A percentile compares a stretch with the other conserved stretches of the same genome.
These are phyloP conservation scores for Blumeria hordei DNA, from an alignment of 2,329 filamentous ascomycete species.

Conservation along the genomic window DNA sequence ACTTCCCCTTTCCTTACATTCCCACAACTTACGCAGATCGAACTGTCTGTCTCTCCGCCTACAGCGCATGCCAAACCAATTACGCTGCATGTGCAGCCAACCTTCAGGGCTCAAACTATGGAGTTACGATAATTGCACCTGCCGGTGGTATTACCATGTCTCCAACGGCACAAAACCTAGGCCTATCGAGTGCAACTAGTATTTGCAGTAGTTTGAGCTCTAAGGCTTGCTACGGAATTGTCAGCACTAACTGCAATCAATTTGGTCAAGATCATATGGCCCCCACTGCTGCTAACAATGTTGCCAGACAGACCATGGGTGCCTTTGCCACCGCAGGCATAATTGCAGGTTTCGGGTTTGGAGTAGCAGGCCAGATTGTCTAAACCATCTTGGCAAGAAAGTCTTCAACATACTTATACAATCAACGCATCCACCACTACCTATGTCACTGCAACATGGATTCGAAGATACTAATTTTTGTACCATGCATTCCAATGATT, in stretches of 20 bases:
- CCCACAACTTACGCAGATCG: slow-evolving; percentile 25
- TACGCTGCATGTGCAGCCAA: slow-evolving; percentile 27
- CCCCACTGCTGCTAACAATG: slow-evolving; percentile 6
- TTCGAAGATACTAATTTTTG: neutral
- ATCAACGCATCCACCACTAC: neutral
- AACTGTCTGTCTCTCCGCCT: slow-evolving; percentile 26
- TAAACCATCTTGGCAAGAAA: slow-evolving; percentile 1
- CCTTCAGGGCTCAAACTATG: slow-evolving; percentile 22
- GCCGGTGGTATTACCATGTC: slow-evolving; percentile 27
- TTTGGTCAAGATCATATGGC: slow-evolving; percentile 10
- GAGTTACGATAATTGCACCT: slow-evolving; percentile 31
- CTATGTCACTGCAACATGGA: neutral
- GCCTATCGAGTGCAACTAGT: slow-evolving; percentile 22
- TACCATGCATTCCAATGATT: neutral
- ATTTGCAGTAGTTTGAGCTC: slow-evolving; percentile 31
- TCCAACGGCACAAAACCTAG: slow-evolving; percentile 18
- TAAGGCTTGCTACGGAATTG: slow-evolving; percentile 21
- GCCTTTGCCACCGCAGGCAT: slow-evolving; percentile 9
- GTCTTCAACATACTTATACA: neutral
- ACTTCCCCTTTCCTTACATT: slow-evolving; percentile 35
- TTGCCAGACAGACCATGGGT: slow-evolving; percentile 8
- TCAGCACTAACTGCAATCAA: slow-evolving; percentile 10
- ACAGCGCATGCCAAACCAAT: slow-evolving; percentile 26
- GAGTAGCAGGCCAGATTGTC: slow-evolving; percentile 9
- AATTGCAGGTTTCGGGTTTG: slow-evolving; percentile 9